Evolutionary conservation across 1,139 yeast genomes (phyloP), one percentile per base, ranked within the genome.

Genomic region (Hansenula anomala): DNA sequence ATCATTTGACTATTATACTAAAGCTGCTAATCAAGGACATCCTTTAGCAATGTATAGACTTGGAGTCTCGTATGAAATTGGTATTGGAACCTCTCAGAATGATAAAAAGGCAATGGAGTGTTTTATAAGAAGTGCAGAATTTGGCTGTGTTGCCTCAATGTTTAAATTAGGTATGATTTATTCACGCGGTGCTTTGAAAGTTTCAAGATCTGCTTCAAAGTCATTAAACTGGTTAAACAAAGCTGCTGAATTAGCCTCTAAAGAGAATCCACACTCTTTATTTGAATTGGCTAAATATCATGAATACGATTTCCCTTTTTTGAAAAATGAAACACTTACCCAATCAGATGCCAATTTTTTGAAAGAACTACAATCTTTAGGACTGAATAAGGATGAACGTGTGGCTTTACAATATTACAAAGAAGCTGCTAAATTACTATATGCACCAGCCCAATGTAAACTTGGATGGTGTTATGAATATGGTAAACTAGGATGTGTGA

Each of bases 391-490:
- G 34, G 69, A 82, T 57, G 74, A 75, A 40, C 61, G 72, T n/a
- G 73, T 71, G 49, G 80, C 96, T 9, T 66, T 88, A 40, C 70
- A 79, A 30, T 76, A 76, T 51, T 92, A 82, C 61, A 72, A 82
- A 52, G 77, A 77, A 45, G 86, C 96, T 4, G 96, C 97, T 7
- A 48, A 78, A 51, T 67, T 80, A 45, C 79, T 81, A 33, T 85
- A 90, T 55, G 68, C 90, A 11, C 78, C 88, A 31, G 86, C 97
- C 0, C 95, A 88, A 59, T 89, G 85, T 54, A 79, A 87, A 48
- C 67, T 92, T 35, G 98, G 97, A 4, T 78, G 80, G 52, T 83
- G 89, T 37, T 89, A 88, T 60, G 97, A 92, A 59, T 78, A 76
- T 53, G 98, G 97, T 6, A 85, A 80, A 41, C 67, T 83, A 42